phyloP scores from a whole-genome alignment of 2,329 filamentous ascomycete genomes.

The Daldinia sp. region DNA sequence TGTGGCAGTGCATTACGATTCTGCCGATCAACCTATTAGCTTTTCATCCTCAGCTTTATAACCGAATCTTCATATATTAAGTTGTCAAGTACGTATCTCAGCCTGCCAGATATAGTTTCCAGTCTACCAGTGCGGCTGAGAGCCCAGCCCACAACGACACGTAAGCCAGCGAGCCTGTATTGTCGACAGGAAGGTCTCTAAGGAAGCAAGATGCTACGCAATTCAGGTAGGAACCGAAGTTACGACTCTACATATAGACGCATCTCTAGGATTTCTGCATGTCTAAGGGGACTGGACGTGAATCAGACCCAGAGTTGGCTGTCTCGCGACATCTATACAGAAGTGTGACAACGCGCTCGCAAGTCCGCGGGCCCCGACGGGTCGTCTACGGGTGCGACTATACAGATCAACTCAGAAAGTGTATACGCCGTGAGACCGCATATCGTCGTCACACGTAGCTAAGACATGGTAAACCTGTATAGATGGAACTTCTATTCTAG shows the following conservation, averaged over 20 bases:
- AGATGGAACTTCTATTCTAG: neutral
- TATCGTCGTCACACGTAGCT: neutral
- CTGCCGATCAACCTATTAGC: neutral
- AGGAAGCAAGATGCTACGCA: neutral
- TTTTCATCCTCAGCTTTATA: constrained; percentile 5
- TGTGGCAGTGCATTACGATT: constrained; percentile 2
- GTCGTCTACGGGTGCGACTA: neutral
- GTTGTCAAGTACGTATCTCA: too few relatives aligned
- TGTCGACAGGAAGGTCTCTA: neutral
- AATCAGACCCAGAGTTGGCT: neutral
- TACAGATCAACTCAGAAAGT: neutral
- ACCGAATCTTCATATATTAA: constrained; percentile 9
- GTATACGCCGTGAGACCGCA: constrained; percentile 1
- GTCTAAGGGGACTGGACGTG: neutral
- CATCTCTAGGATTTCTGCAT: neutral
- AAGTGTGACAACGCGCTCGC: neutral
- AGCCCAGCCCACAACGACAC: constrained; percentile 17
- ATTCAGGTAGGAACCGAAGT: neutral
- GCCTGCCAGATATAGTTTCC: neutral
- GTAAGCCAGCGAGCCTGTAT: constrained; percentile 13
- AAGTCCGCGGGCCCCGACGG: constrained; percentile 14
- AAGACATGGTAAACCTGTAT: neutral
- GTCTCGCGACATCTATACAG: neutral
- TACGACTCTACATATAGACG: neutral
- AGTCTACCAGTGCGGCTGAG: constrained; percentile 14